Conservation (phyloP, 768 basidiomycete species). For the Suillus variegatus region DNA sequence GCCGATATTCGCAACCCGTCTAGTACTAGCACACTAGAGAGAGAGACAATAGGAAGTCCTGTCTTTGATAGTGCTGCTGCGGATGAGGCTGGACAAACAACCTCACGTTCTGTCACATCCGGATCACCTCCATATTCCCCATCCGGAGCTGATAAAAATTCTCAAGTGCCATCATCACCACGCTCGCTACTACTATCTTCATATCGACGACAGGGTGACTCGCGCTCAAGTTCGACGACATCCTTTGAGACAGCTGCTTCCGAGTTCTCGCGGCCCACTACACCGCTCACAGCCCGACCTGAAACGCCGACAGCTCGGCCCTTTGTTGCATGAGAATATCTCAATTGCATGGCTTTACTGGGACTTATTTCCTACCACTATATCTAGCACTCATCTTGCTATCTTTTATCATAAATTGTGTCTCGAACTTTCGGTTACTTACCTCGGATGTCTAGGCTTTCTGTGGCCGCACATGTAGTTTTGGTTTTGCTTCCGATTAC, state of each 20-base stretch:
- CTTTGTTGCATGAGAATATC: background rate
- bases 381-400: background rate
- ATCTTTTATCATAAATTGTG: background rate
- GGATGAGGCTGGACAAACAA: conserved; percentile 1
- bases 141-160: background rate
- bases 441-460: background rate
- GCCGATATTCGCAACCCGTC: background rate
- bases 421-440: background rate
- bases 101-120: background rate
- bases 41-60: background rate
- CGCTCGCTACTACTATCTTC: background rate
- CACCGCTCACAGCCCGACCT: conserved; percentile 17
- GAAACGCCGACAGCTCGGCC: conserved; percentile 24
- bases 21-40: background rate
- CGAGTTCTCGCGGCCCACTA: conserved; percentile 4
- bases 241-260: conserved; percentile 17
- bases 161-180: background rate
- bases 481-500: background rate
- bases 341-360: background rate
- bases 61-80: background rate
- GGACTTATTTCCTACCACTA: background rate
- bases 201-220: conserved; percentile 7
- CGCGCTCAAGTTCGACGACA: conserved; percentile 16
- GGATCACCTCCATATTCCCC: conserved; percentile 1
- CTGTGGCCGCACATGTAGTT: background rate